Base-by-base conservation (phyloP, 2,329 filamentous ascomycete species). In the Calonectria fujianensis region DNA sequence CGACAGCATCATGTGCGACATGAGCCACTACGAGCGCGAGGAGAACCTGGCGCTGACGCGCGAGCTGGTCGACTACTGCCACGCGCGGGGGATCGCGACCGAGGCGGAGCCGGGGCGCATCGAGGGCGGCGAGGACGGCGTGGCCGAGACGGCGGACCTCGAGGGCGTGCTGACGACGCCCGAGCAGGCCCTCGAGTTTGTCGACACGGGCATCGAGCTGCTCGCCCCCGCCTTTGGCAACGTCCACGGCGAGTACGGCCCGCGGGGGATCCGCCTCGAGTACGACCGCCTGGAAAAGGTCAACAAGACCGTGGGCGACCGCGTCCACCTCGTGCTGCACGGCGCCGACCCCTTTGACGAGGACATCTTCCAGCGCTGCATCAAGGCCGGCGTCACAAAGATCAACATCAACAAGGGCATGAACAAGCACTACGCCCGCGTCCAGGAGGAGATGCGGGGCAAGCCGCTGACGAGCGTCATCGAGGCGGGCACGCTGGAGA, bases 161-260 rank as follows among this genome's bases (percentile, higher is more conserved):
- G 81, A 87, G 85, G 82, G 89, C 76, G 68, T 85, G 82, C 74
- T 95, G 77, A 95, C 93, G 0, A 95, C 92, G 0, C 89, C 91
- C 0, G 93, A 94, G 77, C 91, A 95, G 84, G 93, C 92, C 13
- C 88, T 91, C 76, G 91, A 94, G 79, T 95, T 95, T 79, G 90
- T 94, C 11, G 89, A 87, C 1, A 94, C 93, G 10, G 94, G 93
- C 0, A 94, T 95, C 80, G 92, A 95, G 80, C 92, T 93, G 86
- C 85, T 95, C 20, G 94, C 94, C 2, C 94, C 94, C 0, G 93
- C 93, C 0, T 94, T 95, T 84, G 94, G 94, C 3, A 95, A 95
- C 79, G 92, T 95, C 54, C 94, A 95, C 84, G 94, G 94, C 9
- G 91, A 93, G 79, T 95, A 95, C 84, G 93, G 93, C 0, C 89